A percentile compares a stretch with the other conserved stretches of the same genome.
Conservation (phyloP, 2,329 filamentous ascomycete species). For the Diplodia scrobiculata region DNA sequence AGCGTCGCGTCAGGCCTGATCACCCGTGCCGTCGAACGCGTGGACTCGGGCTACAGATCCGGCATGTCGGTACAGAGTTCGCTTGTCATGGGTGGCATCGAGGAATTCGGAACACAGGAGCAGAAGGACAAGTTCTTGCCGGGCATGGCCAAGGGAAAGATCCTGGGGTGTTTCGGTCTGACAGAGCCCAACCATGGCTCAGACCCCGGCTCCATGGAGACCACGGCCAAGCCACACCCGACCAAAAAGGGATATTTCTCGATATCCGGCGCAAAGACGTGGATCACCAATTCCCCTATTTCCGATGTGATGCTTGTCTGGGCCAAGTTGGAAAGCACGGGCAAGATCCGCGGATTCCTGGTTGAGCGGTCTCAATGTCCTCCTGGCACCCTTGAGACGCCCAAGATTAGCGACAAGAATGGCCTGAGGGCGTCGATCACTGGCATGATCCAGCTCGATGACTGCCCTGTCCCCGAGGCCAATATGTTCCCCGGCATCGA, state of each 20-base stretch:
- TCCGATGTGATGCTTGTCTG: slow-evolving; percentile 83
- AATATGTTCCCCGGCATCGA: slow-evolving; percentile 95
- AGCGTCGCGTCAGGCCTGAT: slow-evolving; percentile 88
- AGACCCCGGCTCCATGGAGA: slow-evolving; percentile 90
- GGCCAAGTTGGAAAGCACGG: slow-evolving; percentile 88
- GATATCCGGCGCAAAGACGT: slow-evolving; percentile 82
- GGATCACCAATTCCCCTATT: slow-evolving; percentile 94
- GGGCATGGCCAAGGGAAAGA: slow-evolving; percentile 76
- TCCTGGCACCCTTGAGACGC: slow-evolving; percentile 85
- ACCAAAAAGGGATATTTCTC: slow-evolving; percentile 79
- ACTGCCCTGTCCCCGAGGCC: slow-evolving; percentile 80
- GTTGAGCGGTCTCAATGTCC: slow-evolving; percentile 84
- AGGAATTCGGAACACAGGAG: slow-evolving; percentile 83
- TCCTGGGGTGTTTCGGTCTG: slow-evolving; percentile 83
- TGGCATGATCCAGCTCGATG: slow-evolving; percentile 95
- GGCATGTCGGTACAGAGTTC: slow-evolving; percentile 94
- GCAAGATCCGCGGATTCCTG: slow-evolving; percentile 91
- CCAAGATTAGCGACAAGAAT: slow-evolving; percentile 91
- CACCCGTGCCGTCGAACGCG: slow-evolving; percentile 84
- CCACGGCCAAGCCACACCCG: slow-evolving; percentile 78
- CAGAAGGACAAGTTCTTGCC: slow-evolving; percentile 84
- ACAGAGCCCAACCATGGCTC: slow-evolving; percentile 93
- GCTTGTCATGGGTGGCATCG: slow-evolving; percentile 88
- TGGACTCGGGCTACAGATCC: slow-evolving; percentile 88
- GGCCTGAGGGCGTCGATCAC: slow-evolving; percentile 91